These are phyloP conservation scores for Fusarium falciforme DNA, from an alignment of 2,329 filamentous ascomycete species.

Conservation along the genomic window DNA sequence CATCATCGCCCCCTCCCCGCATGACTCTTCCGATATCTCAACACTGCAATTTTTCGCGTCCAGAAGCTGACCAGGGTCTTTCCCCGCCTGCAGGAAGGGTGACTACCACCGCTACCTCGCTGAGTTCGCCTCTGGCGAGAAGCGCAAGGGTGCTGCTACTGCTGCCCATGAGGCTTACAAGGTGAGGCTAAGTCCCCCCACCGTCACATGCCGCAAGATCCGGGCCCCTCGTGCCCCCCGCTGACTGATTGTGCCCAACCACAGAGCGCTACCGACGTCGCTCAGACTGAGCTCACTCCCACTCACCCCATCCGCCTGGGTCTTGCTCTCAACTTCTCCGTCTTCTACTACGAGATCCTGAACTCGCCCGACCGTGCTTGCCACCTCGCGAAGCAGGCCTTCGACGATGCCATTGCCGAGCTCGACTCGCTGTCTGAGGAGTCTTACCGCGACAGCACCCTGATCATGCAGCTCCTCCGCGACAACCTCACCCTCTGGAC, in stretches of 20 bases:
- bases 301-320: conserved; percentile 98
- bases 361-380: conserved; percentile 98
- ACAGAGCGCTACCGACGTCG: conserved; percentile 96
- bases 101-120: conserved; percentile 97
- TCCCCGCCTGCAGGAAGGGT: conserved; percentile 78
- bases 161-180: conserved; percentile 97
- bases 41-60: conserved; percentile 6
- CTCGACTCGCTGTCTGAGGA: conserved; percentile 97
- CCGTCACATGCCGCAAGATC: conserved; percentile 43
- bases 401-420: conserved; percentile 98
- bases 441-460: conserved; percentile 98
- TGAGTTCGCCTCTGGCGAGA: conserved; percentile 92
- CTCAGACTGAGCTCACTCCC: conserved; percentile 95
- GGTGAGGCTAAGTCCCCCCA: conserved; percentile 64
- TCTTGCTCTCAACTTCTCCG: conserved; percentile 98
- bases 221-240: conserved; percentile 33
- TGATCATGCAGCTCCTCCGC: conserved; percentile 98
- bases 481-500: conserved; percentile 99
- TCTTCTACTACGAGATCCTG: conserved; percentile 99
- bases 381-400: conserved; percentile 99
- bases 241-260: conserved; percentile 30
- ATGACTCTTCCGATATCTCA: conserved; percentile 10
- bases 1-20: conserved; percentile 14
- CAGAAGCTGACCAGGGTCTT: conserved; percentile 51
- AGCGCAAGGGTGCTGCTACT: conserved; percentile 88